phyloP scores from a whole-genome alignment of 2,329 filamentous ascomycete genomes.

The Graphium sp. region DNA sequence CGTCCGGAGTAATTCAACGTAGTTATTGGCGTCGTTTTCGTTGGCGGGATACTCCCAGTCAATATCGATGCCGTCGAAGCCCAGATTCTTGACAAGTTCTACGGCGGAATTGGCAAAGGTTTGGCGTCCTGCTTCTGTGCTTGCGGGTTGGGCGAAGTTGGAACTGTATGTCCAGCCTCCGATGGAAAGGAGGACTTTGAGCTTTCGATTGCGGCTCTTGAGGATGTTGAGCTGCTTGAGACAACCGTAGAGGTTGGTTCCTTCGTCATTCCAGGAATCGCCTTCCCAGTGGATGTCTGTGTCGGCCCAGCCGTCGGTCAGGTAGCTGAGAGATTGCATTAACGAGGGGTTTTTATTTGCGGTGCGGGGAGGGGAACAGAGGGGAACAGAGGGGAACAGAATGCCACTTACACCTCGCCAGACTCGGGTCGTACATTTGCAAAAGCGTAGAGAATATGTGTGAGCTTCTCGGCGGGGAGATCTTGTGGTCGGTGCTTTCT shows the following conservation, averaged over 20 bases:
- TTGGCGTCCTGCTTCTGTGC: conserved; percentile 49
- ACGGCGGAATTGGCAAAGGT: conserved; percentile 62
- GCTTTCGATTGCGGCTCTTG: conserved; percentile 63
- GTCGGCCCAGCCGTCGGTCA: conserved; percentile 49
- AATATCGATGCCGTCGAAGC: conserved; percentile 57
- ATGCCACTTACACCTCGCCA: conserved; percentile 52
- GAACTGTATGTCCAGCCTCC: conserved; percentile 85
- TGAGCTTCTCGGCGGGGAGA: conserved; percentile 64
- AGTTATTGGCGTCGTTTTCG: conserved; percentile 34
- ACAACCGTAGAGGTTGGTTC: conserved; percentile 75
- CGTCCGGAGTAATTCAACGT: conserved; percentile 39
- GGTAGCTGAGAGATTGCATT: conserved; percentile 15
- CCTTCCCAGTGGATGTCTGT: conserved; percentile 57
- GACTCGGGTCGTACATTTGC: conserved; percentile 66
- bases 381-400: not conserved
- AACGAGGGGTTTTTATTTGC: not conserved
- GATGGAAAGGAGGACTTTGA: conserved; percentile 75
- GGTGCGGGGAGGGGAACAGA: conserved; percentile 3
- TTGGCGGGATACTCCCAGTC: conserved; percentile 53
- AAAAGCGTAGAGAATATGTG: conserved; percentile 81
- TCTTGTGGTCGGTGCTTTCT: conserved; percentile 76
- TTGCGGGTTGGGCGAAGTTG: conserved; percentile 65
- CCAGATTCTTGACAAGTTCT: conserved; percentile 59
- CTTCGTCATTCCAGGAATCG: conserved; percentile 54
- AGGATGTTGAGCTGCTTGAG: conserved; percentile 76